Conservation (phyloP, 768 basidiomycete species). For the Antrodiella citrinella region DNA sequence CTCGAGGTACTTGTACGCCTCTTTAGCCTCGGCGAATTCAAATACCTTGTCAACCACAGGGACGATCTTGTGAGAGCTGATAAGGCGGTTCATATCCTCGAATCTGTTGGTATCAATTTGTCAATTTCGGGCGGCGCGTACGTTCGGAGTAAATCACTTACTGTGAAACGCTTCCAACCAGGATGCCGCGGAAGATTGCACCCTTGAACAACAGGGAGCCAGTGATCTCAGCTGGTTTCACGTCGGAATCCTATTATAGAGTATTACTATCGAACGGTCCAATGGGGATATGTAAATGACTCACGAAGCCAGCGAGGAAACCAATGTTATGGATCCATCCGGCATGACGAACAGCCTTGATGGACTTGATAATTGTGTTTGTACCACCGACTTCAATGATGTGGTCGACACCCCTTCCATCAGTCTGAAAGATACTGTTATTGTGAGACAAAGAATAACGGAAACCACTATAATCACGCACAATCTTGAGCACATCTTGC, state of each 20-base stretch:
- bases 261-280: neutral
- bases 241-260: slow-evolving; percentile 2
- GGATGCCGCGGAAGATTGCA: slow-evolving; percentile 40
- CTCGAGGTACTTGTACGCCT: slow-evolving; percentile 46
- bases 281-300: neutral
- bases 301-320: slow-evolving; percentile 31
- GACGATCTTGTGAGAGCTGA: slow-evolving; percentile 35
- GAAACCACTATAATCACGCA: slow-evolving; percentile 16
- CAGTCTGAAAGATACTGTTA: slow-evolving; percentile 15
- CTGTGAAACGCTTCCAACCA: slow-evolving; percentile 53
- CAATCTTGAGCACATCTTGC: slow-evolving; percentile 37
- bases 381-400: slow-evolving; percentile 47
- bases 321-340: slow-evolving; percentile 47
- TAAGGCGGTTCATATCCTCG: slow-evolving; percentile 41
- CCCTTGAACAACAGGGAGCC: slow-evolving; percentile 13
- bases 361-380: slow-evolving; percentile 39
- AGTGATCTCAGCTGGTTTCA: slow-evolving; percentile 14
- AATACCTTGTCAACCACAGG: slow-evolving; percentile 54
- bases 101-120: no score
- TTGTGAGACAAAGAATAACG: neutral
- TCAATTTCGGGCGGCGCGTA: neutral
- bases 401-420: slow-evolving; percentile 25
- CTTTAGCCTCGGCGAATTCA: slow-evolving; percentile 40
- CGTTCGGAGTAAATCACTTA: slow-evolving; percentile 21
- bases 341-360: slow-evolving; percentile 30